Evolutionary conservation across 495 filamentous ascomycete species (phyloP).

Genomic region (Terfezia boudieri): DNA sequence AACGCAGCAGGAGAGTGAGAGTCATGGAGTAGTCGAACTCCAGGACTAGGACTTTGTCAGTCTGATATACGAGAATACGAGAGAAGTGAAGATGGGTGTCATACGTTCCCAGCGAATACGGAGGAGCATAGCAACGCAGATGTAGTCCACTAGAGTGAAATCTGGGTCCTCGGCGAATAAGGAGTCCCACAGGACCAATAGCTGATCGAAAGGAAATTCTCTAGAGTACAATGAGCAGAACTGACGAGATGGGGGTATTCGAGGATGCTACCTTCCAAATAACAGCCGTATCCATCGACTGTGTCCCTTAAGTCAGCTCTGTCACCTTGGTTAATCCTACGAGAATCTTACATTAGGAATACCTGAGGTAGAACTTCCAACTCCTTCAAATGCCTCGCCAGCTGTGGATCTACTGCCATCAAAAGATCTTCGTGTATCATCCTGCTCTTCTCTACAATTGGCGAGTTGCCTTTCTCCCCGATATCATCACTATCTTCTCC

Average conservation of each 20-base stretch:
- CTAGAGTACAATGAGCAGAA: constrained; percentile 14
- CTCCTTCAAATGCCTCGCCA: constrained; percentile 58
- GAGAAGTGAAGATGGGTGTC: constrained; percentile 16
- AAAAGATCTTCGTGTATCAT: constrained; percentile 67
- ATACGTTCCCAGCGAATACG: constrained; percentile 76
- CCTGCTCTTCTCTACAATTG: constrained; percentile 66
- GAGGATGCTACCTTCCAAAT: constrained; percentile 34
- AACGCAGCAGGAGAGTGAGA: constrained; percentile 59
- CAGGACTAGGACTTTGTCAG: constrained; percentile 35
- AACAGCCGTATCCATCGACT: constrained; percentile 89
- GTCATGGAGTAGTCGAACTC: constrained; percentile 68
- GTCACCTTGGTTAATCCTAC: background rate
- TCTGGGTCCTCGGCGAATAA: constrained; percentile 73
- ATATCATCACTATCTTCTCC: constrained; percentile 5
- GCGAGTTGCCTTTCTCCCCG: constrained; percentile 29
- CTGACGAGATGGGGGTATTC: too few species aligned
- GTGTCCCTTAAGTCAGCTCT: constrained; percentile 2
- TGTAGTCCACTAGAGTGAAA: constrained; percentile 62
- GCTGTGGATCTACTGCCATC: constrained; percentile 51
- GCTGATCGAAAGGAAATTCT: constrained; percentile 73
- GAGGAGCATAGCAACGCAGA: constrained; percentile 85
- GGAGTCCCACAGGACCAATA: constrained; percentile 70
- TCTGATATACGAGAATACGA: background rate
- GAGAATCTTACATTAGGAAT: constrained; percentile 59
- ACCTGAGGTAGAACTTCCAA: constrained; percentile 91